Evolutionary conservation across 1,139 yeast genomes (phyloP), one percentile per base, ranked within the genome.

Genomic region (Yamadazyma songkhlaensis): DNA sequence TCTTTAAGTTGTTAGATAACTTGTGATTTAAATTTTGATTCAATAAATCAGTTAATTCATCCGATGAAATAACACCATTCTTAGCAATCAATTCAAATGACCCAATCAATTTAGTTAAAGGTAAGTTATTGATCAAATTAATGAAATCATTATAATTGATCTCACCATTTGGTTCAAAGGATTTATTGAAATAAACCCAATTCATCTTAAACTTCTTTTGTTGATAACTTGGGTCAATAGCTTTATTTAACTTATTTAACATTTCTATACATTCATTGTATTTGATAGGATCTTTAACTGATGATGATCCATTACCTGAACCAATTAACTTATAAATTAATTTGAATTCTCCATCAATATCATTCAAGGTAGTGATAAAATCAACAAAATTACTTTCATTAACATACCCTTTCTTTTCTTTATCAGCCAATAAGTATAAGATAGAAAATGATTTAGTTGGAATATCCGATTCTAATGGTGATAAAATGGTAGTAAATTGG

Each of bases 361-460:
- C 63, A 32, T 79, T 72, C 43, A 84, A 63, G 25, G 80, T 67
- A 38, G 69, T 61, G 44, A 80, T 72, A 53, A 84, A 80, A 26
- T 67, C 64, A 29, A 75, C 59, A 77, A 86, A 84, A 48, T 84
- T 89, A 10, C 60, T 53, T 34, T 78, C 72, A 29, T 72, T 72
- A 35, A 84, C 62, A 47, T 69, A 81, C 1, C 90, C 90, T 50
- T 81, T 82, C 41, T 69, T 67, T 31, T 72, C 72, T 39, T 70
- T 68, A 55, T 84, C 92, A 20, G 87, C 80, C 28, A 83, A 72
- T 38, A 82, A 66, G 51, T 80, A 84, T 38, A 84, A 74, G 43
- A 84, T 57, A 3, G 74, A 59, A 41, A 60, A 69, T 7, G 73
- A 54, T 34, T 62, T 61, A 37, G 55, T 61, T 9, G 74, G 71